phyloP scores from a whole-genome alignment of 2,329 filamentous ascomycete species.

The Sarocladium strictum region DNA sequence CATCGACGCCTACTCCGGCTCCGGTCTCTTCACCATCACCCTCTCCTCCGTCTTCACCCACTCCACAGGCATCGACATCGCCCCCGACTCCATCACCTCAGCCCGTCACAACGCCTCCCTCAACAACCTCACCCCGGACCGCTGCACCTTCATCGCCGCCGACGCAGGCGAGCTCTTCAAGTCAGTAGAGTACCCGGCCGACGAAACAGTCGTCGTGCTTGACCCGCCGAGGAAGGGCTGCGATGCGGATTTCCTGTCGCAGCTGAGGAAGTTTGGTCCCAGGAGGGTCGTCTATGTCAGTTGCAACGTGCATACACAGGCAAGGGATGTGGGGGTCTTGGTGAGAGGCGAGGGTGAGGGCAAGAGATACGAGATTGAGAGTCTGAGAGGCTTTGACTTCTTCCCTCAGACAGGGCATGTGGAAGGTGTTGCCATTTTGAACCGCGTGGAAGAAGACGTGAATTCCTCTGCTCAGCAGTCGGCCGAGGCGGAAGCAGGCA shows the following conservation, averaged over 20 bases:
- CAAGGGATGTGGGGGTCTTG: slow-evolving; percentile 82
- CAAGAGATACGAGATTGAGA: slow-evolving; percentile 77
- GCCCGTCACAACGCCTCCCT: slow-evolving; percentile 72
- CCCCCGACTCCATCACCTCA: slow-evolving; percentile 67
- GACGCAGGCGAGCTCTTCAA: slow-evolving; percentile 82
- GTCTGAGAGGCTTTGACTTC: slow-evolving; percentile 88
- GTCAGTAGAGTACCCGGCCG: slow-evolving; percentile 63
- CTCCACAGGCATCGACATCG: slow-evolving; percentile 87
- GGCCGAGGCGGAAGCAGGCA: background rate
- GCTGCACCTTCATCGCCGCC: slow-evolving; percentile 81
- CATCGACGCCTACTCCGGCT: slow-evolving; percentile 96
- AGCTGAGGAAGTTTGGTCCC: slow-evolving; percentile 74
- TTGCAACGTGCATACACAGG: slow-evolving; percentile 97
- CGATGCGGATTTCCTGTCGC: slow-evolving; percentile 74
- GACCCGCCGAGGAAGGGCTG: slow-evolving; percentile 97
- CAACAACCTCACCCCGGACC: slow-evolving; percentile 62
- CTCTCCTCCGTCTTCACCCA: slow-evolving; percentile 79
- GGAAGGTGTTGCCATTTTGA: slow-evolving; percentile 61
- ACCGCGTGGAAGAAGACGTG: slow-evolving; percentile 38
- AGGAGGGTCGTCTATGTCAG: slow-evolving; percentile 85
- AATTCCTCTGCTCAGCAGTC: background rate
- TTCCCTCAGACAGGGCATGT: slow-evolving; percentile 82
- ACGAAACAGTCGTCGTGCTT: slow-evolving; percentile 87
- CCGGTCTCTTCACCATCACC: slow-evolving; percentile 93
- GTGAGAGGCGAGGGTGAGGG: slow-evolving; percentile 58